Evolutionary conservation across 192 early-diverging fungal genomes (phyloP), one percentile per base, ranked within the genome.

Genomic region (Podila epigama): DNA sequence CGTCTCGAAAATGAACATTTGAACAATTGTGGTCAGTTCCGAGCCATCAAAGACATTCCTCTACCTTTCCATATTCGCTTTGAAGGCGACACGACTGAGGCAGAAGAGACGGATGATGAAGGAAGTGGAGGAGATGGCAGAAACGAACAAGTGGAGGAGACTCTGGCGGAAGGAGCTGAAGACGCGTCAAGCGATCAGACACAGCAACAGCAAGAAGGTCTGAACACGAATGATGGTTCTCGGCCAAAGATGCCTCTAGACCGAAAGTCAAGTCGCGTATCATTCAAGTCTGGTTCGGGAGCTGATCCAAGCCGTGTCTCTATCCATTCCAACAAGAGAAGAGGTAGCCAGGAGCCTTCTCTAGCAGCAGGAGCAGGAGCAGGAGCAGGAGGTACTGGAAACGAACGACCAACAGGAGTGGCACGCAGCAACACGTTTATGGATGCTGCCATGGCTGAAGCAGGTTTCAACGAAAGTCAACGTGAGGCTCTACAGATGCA

Each of bases 1-100:
- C 87, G 93, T 18, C 72, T 94, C 20, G 93, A 94, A 67, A 93
- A 93, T 72, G 92, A 86, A 79, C 92, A 93, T 48, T 72, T 92
- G 50, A 93, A 92, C 79, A 93, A 93, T 62, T 91, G 90, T 57
- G 92, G 92, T 50, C 83, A 89, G 59, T 93, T 91, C 79, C 86
- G 92, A 16, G 92, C 92, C 2, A 92, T 91, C 64, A 89, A 87
- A 40, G 92, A 93, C 64, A 90, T 93, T 13, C 92, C 92, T 29
- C 79, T 93, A n/a, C 92, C 92, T 31, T 93, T 86, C 67, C 73
- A 77, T n/a, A 77, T 77, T 51, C 73, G 27, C 27, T 54, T 64
- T 12, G 66, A 63, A n/a, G 72, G 60, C n/a, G 42, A 62, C 5
- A 39, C 59, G 10, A 60, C 58, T 6, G 64, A 62, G 4, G 60